phyloP scores from a whole-genome alignment of 768 basidiomycete genomes.

The Tricholoma flavovirens region DNA sequence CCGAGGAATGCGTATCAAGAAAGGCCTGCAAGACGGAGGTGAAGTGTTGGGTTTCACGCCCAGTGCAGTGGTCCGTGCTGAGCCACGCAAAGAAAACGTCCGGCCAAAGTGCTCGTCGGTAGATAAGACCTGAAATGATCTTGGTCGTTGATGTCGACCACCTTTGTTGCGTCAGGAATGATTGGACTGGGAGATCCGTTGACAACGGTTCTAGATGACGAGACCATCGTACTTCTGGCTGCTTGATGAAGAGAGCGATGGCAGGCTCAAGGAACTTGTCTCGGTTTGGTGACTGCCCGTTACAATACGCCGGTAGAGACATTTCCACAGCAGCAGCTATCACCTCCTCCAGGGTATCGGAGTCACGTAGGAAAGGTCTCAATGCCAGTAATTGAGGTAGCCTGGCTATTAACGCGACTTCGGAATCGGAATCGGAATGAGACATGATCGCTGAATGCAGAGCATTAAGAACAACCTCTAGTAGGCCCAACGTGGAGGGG shows the following conservation, averaged over 20 bases:
- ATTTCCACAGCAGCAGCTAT: slow-evolving; percentile 38
- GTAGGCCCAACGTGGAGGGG: slow-evolving; percentile 14
- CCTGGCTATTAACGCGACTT: slow-evolving; percentile 23
- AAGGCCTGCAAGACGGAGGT: slow-evolving; percentile 39
- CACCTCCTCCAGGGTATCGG: slow-evolving; percentile 38
- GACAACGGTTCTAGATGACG: slow-evolving; percentile 16
- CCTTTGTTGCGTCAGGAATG: slow-evolving; percentile 33
- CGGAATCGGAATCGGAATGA: slow-evolving; percentile 19
- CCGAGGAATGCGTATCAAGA: slow-evolving; percentile 33
- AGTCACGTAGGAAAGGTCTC: slow-evolving; percentile 28
- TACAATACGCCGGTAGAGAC: slow-evolving; percentile 31
- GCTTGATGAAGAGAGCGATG: slow-evolving; percentile 17
- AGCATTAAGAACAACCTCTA: slow-evolving; percentile 33
- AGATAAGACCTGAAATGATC: slow-evolving; percentile 40
- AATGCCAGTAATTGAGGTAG: slow-evolving; percentile 35
- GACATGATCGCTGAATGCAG: slow-evolving; percentile 19
- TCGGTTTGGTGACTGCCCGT: slow-evolving; percentile 18
- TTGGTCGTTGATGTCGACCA: slow-evolving; percentile 42
- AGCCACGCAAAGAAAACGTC: slow-evolving; percentile 37
- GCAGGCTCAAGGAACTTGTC: slow-evolving; percentile 9
- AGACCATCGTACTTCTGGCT: slow-evolving; percentile 29
- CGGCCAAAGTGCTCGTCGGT: slow-evolving; percentile 26
- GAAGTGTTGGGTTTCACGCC: slow-evolving; percentile 24
- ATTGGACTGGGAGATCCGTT: slow-evolving; percentile 21
- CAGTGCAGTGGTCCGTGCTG: slow-evolving; percentile 19